Evolutionary conservation across 352 stramenopile genomes (phyloP).

Genomic region (Vaucheria bursata): DNA sequence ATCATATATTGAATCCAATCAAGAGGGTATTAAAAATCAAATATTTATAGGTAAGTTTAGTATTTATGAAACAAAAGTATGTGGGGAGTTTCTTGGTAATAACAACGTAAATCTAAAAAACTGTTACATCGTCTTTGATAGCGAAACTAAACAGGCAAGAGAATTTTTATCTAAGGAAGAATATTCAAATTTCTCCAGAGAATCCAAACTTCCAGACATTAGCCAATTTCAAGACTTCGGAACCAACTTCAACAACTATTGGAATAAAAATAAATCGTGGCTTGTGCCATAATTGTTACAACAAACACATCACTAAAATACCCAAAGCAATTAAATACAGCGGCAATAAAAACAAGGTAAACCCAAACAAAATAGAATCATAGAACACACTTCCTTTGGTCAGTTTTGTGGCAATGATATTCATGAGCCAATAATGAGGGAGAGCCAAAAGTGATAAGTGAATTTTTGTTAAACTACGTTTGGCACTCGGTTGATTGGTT

Average conservation of each 20-base stretch:
- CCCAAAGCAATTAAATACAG: slow-evolving; percentile 8
- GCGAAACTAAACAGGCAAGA: slow-evolving; percentile 6
- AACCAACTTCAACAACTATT: slow-evolving; percentile 8
- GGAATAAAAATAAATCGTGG: slow-evolving; percentile 8
- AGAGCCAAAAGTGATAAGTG: slow-evolving; percentile 7
- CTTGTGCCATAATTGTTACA: slow-evolving; percentile 8
- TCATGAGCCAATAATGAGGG: slow-evolving; percentile 6
- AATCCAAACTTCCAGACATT: slow-evolving; percentile 8
- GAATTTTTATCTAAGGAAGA: slow-evolving; percentile 9
- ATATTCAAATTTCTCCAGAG: slow-evolving; percentile 8
- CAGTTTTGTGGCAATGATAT: slow-evolving; percentile 8
- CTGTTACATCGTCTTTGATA: slow-evolving; percentile 8
- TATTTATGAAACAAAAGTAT: slow-evolving; percentile 10
- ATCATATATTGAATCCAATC: slow-evolving; percentile 9
- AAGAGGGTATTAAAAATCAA: slow-evolving; percentile 9
- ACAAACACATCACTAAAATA: slow-evolving; percentile 9
- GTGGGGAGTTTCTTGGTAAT: slow-evolving; percentile 6
- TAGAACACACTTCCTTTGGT: slow-evolving; percentile 7
- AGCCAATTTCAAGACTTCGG: slow-evolving; percentile 6
- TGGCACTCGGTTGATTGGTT: slow-evolving; percentile 5
- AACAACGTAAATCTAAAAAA: slow-evolving; percentile 9
- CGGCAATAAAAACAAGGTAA: slow-evolving; percentile 8
- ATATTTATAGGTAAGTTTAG: slow-evolving; percentile 9
- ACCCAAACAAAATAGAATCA: slow-evolving; percentile 8
- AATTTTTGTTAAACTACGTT: slow-evolving; percentile 9